Evolutionary conservation across 768 basidiomycete species (phyloP), one percentile per base, ranked within the genome.

Genomic region (Trametes elegans): DNA sequence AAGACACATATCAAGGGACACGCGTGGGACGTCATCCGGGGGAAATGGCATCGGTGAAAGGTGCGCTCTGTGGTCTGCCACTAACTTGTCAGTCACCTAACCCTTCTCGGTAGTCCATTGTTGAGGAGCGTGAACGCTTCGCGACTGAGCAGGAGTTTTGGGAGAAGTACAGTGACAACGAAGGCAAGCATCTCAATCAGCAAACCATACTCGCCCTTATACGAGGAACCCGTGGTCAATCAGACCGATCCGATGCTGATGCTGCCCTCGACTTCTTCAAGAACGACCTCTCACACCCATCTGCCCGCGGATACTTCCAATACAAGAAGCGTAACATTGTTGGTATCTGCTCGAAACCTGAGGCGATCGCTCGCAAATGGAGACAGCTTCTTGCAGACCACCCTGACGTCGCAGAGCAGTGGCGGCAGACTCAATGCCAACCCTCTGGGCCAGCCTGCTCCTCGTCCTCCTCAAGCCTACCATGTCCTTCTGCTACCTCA

Each of bases 21-120:
- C 3, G 48, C 52, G 3, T 65, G 65, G 64, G 52, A 58, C 1
- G 47, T 34, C 4, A 28, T 64, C n/a, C 53, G 53, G 7, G 53
- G 7, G 1, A 47, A 60, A 26, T 65, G 55, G 59, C 28, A 34
- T 18, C 49, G 46, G 19, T 59, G 58, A 53, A 59, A 55, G 48
- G 58, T 59, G 31, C 34, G 40, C 24, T 16, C 21, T 21, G 16
- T 13, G 23, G 4, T 21, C 35, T 8, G 5, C 26, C 3, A 26
- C 16, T n/a, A 10, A 16, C 8, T 7, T 35, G 13, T 21, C 16
- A 39, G 13, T 31, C 10, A 9, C 11, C 26, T 9, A 3, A 14
- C 26, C 13, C 8, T 14, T 16, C n/a, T 2, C 39, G 18, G 23
- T 31, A 64, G 63, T 60, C 44, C 39, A 39, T 64, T n/a, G 63